Percentiles rank a stretch among this genome's conserved stretches.
Conservation (phyloP, 805 yeast genomes). For the Henningerozyma blattae region DNA sequence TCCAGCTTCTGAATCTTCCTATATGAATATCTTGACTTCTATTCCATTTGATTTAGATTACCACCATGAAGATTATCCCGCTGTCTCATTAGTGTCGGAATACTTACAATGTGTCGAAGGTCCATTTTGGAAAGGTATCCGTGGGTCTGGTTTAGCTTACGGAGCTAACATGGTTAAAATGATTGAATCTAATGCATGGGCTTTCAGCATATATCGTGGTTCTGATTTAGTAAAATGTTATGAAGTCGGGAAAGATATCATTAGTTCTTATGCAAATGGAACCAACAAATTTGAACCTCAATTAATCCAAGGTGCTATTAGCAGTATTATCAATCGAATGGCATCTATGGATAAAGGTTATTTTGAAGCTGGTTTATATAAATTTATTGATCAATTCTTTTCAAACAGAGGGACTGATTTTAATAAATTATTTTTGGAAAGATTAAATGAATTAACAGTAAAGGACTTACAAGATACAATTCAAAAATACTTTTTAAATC, state of each 20-base stretch:
- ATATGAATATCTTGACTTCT: constrained; percentile 44
- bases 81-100: constrained; percentile 60
- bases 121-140: constrained; percentile 90
- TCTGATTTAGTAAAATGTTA: constrained; percentile 62
- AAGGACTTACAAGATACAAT: constrained; percentile 29
- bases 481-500: constrained; percentile 46
- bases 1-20: constrained; percentile 79
- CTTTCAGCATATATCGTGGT: constrained; percentile 66
- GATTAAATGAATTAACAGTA: constrained; percentile 39
- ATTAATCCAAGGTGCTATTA: constrained; percentile 59
- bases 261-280: constrained; percentile 49
- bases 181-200: constrained; percentile 55
- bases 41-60: constrained; percentile 38
- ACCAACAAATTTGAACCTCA: constrained; percentile 40
- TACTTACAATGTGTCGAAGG: constrained; percentile 85
- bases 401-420: constrained; percentile 62
- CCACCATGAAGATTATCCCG: constrained; percentile 49
- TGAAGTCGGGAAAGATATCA: constrained; percentile 51
- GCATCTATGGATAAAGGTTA: constrained; percentile 60
- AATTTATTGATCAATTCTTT: constrained; percentile 54
- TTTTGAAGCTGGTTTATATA: constrained; percentile 51
- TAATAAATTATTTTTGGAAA: constrained; percentile 38
- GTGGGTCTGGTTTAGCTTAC: constrained; percentile 91
- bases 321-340: constrained; percentile 59
- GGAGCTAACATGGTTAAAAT: constrained; percentile 58